Base-by-base conservation (phyloP, 2,329 filamentous ascomycete genomes). In the Fusarium miscanthi region DNA sequence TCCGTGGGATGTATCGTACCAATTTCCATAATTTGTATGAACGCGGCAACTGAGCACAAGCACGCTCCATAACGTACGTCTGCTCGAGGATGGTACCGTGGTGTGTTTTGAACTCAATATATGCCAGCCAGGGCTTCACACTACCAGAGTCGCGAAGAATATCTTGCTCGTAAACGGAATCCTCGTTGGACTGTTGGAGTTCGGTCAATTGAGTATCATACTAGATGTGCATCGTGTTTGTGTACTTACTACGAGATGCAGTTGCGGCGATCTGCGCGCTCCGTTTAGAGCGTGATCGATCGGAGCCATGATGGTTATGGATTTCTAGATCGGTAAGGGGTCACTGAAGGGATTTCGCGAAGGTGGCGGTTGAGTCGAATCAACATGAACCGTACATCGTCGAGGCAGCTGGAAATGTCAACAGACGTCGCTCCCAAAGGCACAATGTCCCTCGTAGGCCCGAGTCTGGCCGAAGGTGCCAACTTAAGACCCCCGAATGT, bases 21-120 rank as follows among this genome's bases (percentile, higher is more conserved):
- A 97, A 91, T 84, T 97, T 98, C 96, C 96, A 99, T 53, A 99
- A 87, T 85, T 99, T 99, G 86, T 97, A 99, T 33, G 95, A 98
- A 75, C 96, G 90, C 54, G 96, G 96, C 49, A 99, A 88, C 77
- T 97, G 93, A 72, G 89, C 87, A 82, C 95, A 98, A 64, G 96
- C 95, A 79, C 96, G 90, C 84, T 98, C 96, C 85, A 98, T 92
- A 41, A 94, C 88, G 74, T 89, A 91, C 13, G 94, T 93, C 83
- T 97, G 95, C 84, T 98, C 95, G 59, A 94, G 90, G 46, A 93
- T 80, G 48, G 89, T 93, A 76, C 95, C 95, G 87, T 97, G 93
- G 76, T 94, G 93, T 76, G 90, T 85, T 84, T 99, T 99, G 87
- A 93, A 95, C 74, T 94, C 91, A 80, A 95, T 93, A 82, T 98